phyloP scores from a whole-genome alignment of 176 grass and related monocot genomes.

The Puya raimondii region DNA sequence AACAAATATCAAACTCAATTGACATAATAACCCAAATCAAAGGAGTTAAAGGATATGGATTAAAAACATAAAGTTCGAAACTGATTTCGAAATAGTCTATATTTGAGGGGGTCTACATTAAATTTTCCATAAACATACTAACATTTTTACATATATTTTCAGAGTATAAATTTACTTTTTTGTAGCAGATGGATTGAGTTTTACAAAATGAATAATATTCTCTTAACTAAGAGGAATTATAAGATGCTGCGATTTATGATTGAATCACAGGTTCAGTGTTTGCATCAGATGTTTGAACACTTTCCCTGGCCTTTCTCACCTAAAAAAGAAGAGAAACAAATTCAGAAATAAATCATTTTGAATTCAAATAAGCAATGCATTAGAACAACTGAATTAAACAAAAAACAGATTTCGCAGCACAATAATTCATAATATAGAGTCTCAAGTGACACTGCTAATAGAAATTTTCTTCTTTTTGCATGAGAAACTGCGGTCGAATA shows the following conservation, averaged over 20 bases:
- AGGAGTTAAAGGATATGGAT: no score
- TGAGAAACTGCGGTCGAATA: not conserved
- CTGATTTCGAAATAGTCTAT: no score
- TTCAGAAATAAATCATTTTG: not conserved
- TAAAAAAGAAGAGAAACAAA: conserved; percentile 10
- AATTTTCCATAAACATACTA: no score
- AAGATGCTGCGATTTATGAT: not conserved
- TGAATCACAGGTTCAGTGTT: not conserved
- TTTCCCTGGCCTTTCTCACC: conserved; percentile 31
- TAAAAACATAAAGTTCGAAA: no score
- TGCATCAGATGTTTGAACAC: conserved; percentile 34
- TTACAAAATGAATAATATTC: no score
- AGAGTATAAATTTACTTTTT: no score
- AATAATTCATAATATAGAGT: not conserved
- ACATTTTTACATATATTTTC: no score
- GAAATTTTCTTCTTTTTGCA: not conserved
- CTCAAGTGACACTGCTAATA: not conserved
- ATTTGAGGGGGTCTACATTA: no score
- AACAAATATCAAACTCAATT: no score
- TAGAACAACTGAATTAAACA: not conserved
- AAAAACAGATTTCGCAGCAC: not conserved
- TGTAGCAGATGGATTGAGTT: no score
- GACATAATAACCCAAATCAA: no score
- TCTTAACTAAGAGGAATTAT: no score
- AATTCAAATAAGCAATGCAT: not conserved